Percentiles rank a stretch among this genome's conserved stretches.
Evolutionary conservation across 2,329 filamentous ascomycete genomes (phyloP).

Genomic region (Diaporthe capsici): DNA sequence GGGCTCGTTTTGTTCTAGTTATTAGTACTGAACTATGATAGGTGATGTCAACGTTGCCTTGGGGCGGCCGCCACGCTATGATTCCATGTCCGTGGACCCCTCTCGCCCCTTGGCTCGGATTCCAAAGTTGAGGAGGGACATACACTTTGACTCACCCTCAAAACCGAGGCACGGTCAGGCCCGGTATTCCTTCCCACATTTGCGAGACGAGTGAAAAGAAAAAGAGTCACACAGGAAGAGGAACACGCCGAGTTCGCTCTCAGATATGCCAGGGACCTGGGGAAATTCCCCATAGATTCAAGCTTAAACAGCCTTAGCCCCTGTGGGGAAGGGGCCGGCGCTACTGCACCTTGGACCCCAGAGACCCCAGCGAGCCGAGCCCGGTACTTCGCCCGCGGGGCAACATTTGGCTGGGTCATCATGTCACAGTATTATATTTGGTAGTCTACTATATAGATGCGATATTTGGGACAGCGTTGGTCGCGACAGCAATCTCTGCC

Average conservation of each 20-base stretch:
- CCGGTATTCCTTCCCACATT: not conserved
- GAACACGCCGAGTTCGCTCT: constrained; percentile 18
- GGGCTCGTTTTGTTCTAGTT: not conserved
- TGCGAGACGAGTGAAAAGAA: not conserved
- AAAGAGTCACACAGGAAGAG: not conserved
- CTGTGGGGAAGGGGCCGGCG: constrained; percentile 22
- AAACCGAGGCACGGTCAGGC: too few relatives aligned
- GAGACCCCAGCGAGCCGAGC: not conserved
- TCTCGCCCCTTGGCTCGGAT: not conserved
- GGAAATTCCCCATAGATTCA: constrained; percentile 29
- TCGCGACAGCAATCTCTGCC: not conserved
- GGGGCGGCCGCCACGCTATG: not conserved
- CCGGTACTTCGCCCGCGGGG: not conserved
- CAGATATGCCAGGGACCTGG: constrained; percentile 9
- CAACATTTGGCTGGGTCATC: not conserved
- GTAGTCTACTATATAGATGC: too few relatives aligned
- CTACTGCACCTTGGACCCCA: constrained; percentile 32
- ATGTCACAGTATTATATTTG: not conserved
- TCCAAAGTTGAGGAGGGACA: not conserved
- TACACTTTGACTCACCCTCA: not conserved
- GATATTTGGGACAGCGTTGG: not conserved
- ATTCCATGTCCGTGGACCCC: not conserved
- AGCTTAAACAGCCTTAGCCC: constrained; percentile 8
- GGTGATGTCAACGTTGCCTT: not conserved
- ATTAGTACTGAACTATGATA: not conserved